Evolutionary conservation across 352 stramenopile genomes (phyloP).

Genomic region (Globisporangium carolinianum): DNA sequence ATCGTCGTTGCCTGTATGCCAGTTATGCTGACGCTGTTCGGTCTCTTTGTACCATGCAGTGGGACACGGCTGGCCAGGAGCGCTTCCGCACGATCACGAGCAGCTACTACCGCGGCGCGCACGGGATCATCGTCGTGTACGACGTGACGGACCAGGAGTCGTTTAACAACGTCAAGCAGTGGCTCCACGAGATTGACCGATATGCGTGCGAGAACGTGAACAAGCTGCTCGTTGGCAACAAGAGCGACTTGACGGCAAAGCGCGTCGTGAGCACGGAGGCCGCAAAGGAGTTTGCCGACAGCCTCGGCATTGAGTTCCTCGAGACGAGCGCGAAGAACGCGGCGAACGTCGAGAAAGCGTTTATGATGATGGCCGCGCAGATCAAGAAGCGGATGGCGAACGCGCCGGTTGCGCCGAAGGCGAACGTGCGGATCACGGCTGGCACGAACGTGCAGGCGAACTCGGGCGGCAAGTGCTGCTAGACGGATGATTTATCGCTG

Average conservation of each 20-base stretch:
- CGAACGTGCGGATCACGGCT: slow-evolving; percentile 49
- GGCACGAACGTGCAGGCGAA: slow-evolving; percentile 61
- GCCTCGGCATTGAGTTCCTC: slow-evolving; percentile 83
- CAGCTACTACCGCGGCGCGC: slow-evolving; percentile 97
- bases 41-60: slow-evolving; percentile 39
- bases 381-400: slow-evolving; percentile 91
- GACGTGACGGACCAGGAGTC: slow-evolving; percentile 97
- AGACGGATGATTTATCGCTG: slow-evolving; percentile 48
- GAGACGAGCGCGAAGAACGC: slow-evolving; percentile 88
- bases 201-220: slow-evolving; percentile 96
- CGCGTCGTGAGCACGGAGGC: slow-evolving; percentile 91
- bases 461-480: slow-evolving; percentile 78
- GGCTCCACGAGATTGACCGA: slow-evolving; percentile 92
- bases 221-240: slow-evolving; percentile 98
- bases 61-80: slow-evolving; percentile 99
- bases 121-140: slow-evolving; percentile 99
- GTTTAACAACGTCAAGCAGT: slow-evolving; percentile 98
- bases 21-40: too few relatives aligned
- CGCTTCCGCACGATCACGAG: slow-evolving; percentile 99
- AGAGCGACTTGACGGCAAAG: slow-evolving; percentile 94
- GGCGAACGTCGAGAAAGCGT: slow-evolving; percentile 87
- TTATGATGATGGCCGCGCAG: slow-evolving; percentile 91
- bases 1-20: too few relatives aligned
- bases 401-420: slow-evolving; percentile 66
- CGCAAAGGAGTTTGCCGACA: slow-evolving; percentile 89